phyloP scores from a whole-genome alignment of 768 basidiomycete genomes.

The Podaxis pistillaris region DNA sequence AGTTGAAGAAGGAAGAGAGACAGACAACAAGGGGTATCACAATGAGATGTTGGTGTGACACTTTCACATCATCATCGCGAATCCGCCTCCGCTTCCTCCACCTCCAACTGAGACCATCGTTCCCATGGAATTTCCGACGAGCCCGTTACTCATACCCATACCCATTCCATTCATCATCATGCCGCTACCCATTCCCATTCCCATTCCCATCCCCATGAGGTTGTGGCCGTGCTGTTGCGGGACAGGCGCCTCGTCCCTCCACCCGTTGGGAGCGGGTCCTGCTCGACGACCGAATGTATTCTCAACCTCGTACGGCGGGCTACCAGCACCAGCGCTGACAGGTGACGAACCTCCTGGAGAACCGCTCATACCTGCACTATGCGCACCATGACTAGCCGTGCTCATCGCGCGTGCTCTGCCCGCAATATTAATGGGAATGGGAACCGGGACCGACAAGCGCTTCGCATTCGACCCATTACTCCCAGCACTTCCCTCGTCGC shows the following conservation, averaged over 20 bases:
- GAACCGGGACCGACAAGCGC: constrained; percentile 9
- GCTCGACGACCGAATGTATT: not conserved
- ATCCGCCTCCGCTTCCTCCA: constrained; percentile 21
- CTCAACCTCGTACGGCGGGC: constrained; percentile 16
- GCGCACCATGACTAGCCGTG: constrained; percentile 11
- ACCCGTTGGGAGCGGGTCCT: constrained; percentile 4
- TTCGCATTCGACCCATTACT: constrained; percentile 13
- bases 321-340: constrained; percentile 14
- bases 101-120: constrained; percentile 19
- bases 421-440: constrained; percentile 1
- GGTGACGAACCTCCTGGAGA: constrained; percentile 11
- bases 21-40: constrained; percentile 7
- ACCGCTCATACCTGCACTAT: constrained; percentile 6
- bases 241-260: constrained; percentile 6
- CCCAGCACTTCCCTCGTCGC: constrained; percentile 9
- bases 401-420: constrained; percentile 10
- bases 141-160: constrained; percentile 17
- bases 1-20: not conserved
- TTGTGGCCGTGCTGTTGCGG: constrained; percentile 2
- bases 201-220: constrained; percentile 14
- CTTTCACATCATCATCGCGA: constrained; percentile 24
- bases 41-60: constrained; percentile 7
- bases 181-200: constrained; percentile 5
- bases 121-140: constrained; percentile 15
- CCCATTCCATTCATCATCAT: constrained; percentile 15